Conservation (phyloP, 768 basidiomycete genomes). For the Tulasnella sp. region DNA sequence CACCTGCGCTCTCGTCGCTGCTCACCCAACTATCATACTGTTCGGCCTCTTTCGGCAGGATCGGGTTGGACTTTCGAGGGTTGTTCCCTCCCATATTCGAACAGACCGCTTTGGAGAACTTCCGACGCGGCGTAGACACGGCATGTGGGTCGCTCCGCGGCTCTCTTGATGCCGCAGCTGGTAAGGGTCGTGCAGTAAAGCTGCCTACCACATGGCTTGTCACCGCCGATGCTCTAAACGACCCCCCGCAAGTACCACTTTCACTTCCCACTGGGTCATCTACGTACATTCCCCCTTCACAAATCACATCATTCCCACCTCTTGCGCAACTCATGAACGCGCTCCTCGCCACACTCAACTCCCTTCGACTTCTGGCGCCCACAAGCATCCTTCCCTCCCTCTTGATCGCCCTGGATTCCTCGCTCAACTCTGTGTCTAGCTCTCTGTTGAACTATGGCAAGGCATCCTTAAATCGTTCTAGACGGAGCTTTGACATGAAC, state of each 20-base stretch:
- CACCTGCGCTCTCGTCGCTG: conserved; percentile 62
- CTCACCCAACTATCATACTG: conserved; percentile 93
- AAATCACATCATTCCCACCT: conserved; percentile 62
- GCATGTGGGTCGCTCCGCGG: conserved; percentile 23
- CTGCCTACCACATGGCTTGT: conserved; percentile 23
- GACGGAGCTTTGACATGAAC: conserved; percentile 20
- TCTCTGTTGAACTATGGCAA: conserved; percentile 13
- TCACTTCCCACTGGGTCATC: conserved; percentile 18
- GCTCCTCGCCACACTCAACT: conserved; percentile 62
- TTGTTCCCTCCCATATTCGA: conserved; percentile 57
- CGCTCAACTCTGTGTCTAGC: conserved; percentile 27
- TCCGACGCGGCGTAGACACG: conserved; percentile 40
- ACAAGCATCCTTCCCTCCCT: conserved; percentile 44
- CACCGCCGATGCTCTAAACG: conserved; percentile 17
- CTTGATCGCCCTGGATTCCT: conserved; percentile 37
- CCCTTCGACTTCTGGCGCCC: conserved; percentile 71
- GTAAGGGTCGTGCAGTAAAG: conserved; percentile 20
- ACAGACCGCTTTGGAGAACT: conserved; percentile 46
- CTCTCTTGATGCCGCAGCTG: conserved; percentile 20
- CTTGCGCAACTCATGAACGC: conserved; percentile 65
- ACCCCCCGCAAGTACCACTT: conserved; percentile 14
- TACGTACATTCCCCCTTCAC: conserved; percentile 53
- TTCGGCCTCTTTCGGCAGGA: conserved; percentile 78
- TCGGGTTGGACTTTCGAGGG: conserved; percentile 80
- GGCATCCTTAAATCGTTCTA: conserved; percentile 10